Conservation (phyloP, 148 eudicot species). For the Suaeda aralocaspica region DNA sequence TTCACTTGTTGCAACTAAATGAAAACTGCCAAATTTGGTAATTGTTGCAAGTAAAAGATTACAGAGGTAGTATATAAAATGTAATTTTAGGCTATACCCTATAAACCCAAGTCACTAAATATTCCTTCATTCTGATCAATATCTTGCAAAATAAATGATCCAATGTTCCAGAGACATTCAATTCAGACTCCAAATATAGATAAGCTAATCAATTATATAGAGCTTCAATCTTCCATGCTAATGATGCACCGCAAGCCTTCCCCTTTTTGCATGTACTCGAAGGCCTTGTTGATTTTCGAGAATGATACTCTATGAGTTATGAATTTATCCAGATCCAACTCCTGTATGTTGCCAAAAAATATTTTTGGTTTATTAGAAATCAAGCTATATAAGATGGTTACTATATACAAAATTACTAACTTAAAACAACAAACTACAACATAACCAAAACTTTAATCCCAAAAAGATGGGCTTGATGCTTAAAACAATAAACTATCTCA, state of each 20-base stretch:
- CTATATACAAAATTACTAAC: too few species aligned
- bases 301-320: slow-evolving; percentile 47
- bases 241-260: slow-evolving; percentile 43
- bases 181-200: background rate
- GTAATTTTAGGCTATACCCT: too few species aligned
- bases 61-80: too few species aligned
- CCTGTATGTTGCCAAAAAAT: slow-evolving; percentile 23
- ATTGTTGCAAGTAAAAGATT: too few species aligned
- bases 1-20: too few species aligned
- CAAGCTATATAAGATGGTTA: background rate
- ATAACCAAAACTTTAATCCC: too few species aligned
- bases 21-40: too few species aligned
- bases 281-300: slow-evolving; percentile 57
- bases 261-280: slow-evolving; percentile 50
- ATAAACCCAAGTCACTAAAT: too few species aligned
- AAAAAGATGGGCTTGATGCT: too few species aligned
- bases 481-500: too few species aligned
- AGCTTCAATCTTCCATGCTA: slow-evolving; percentile 33
- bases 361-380: background rate
- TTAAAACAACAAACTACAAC: too few species aligned
- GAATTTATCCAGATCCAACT: slow-evolving; percentile 53
- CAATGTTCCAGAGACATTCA: background rate
- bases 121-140: background rate
- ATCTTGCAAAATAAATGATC: background rate
- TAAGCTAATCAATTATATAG: background rate